Conservation (phyloP, 352 stramenopile species). For the Pilasporangium apinafurcum region DNA sequence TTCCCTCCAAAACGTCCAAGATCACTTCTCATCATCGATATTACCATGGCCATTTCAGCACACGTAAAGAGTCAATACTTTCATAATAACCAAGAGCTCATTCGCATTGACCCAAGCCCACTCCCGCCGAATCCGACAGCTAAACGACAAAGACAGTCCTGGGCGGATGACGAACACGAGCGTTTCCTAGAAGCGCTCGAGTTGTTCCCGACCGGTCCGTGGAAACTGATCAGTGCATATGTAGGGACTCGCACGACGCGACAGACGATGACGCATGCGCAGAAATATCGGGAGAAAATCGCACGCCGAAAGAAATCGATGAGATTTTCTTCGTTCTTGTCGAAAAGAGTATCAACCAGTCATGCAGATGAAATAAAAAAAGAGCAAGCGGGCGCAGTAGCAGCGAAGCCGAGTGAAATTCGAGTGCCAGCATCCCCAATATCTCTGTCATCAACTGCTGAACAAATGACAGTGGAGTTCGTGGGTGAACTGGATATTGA, state of each 20-base stretch:
- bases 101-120: neutral
- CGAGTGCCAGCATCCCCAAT: too few relatives aligned
- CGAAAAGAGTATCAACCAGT: too few relatives aligned
- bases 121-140: conserved; percentile 8
- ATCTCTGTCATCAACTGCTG: too few relatives aligned
- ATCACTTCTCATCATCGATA: neutral
- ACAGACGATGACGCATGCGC: conserved; percentile 35
- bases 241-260: conserved; percentile 25
- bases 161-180: conserved; percentile 28
- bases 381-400: too few relatives aligned
- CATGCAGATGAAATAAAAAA: too few relatives aligned
- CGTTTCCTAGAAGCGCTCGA: conserved; percentile 34
- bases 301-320: conserved; percentile 18
- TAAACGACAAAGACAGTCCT: conserved; percentile 10
- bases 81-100: neutral
- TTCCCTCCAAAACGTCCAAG: too few relatives aligned
- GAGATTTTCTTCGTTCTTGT: too few relatives aligned
- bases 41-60: neutral
- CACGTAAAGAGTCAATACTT: conserved; percentile 1
- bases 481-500: too few relatives aligned
- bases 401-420: too few relatives aligned
- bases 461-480: too few relatives aligned
- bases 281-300: conserved; percentile 33
- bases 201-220: conserved; percentile 28
- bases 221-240: conserved; percentile 26